A percentile compares a stretch with the other conserved stretches of the same genome.
phyloP scores from a whole-genome alignment of 2,329 filamentous ascomycete species.

The Nemania diffusa region DNA sequence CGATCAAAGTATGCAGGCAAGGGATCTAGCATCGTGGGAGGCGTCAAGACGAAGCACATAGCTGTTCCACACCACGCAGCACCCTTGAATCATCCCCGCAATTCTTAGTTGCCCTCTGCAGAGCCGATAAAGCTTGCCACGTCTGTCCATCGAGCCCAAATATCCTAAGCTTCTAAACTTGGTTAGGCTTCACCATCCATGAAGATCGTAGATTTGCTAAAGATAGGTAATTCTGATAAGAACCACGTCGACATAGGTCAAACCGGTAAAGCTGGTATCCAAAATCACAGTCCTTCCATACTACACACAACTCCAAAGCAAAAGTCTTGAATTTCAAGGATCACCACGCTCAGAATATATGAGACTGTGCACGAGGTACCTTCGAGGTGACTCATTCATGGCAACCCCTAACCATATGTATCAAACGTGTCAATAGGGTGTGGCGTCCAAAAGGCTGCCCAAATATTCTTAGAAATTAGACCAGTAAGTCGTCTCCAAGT shows the following conservation, averaged over 20 bases:
- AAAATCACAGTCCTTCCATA: background rate
- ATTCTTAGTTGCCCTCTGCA: constrained; percentile 7
- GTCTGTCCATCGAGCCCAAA: constrained; percentile 20
- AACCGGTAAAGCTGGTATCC: background rate
- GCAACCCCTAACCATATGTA: background rate
- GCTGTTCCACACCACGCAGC: constrained; percentile 14
- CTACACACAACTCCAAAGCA: background rate
- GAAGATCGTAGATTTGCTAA: background rate
- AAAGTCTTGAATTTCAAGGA: background rate
- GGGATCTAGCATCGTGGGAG: background rate
- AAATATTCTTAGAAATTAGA: constrained; percentile 4
- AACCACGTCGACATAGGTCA: constrained; percentile 3
- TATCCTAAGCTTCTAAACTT: background rate
- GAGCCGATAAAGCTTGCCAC: constrained; percentile 19
- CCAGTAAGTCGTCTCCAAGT: constrained; percentile 8
- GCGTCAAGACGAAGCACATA: background rate
- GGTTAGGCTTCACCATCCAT: background rate
- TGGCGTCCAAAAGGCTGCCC: constrained; percentile 14
- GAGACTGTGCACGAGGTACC: background rate
- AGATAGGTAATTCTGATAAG: background rate
- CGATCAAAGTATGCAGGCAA: background rate
- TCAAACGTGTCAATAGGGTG: constrained; percentile 20
- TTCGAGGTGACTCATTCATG: background rate
- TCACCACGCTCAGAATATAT: background rate
- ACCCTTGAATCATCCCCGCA: constrained; percentile 14